A percentile compares a stretch with the other conserved stretches of the same genome.
These are phyloP conservation scores for Fusarium sp. DNA, from an alignment of 2,329 filamentous ascomycete species.

Conservation along the genomic window DNA sequence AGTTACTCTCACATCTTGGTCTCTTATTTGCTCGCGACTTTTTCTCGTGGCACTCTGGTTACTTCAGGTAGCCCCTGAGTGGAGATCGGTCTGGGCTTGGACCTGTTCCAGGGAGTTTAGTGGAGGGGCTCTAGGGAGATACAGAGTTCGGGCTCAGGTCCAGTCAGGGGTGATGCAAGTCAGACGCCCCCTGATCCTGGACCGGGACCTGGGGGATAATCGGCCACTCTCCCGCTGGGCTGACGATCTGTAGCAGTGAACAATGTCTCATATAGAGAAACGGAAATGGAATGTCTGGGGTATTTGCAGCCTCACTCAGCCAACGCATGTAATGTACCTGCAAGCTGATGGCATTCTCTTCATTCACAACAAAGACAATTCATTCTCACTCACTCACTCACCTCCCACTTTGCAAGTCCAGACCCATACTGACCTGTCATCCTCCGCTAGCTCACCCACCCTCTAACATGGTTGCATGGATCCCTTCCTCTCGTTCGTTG, in stretches of 20 bases:
- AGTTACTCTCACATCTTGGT: neutral
- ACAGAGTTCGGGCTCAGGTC: slow-evolving; percentile 19
- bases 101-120: neutral
- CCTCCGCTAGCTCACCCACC: slow-evolving; percentile 1
- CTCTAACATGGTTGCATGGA: slow-evolving; percentile 9
- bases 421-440: slow-evolving; percentile 2
- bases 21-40: slow-evolving; percentile 11
- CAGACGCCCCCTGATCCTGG: slow-evolving; percentile 36
- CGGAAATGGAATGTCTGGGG: slow-evolving; percentile 6
- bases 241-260: neutral
- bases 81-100: slow-evolving; percentile 2
- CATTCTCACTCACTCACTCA: neutral
- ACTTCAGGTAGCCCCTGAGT: slow-evolving; percentile 30
- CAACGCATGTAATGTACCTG: too few relatives aligned
- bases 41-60: slow-evolving; percentile 36
- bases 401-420: too few relatives aligned
- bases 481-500: slow-evolving; percentile 17
- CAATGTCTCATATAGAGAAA: slow-evolving; percentile 11
- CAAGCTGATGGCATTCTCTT: slow-evolving; percentile 26
- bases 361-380: slow-evolving; percentile 10
- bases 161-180: slow-evolving; percentile 40
- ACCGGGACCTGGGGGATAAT: slow-evolving; percentile 26
- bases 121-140: neutral
- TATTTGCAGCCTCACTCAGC: neutral
- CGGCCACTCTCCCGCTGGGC: slow-evolving; percentile 25